Conservation (phyloP, 192 early-diverging fungal genomes). For the Coemansia sp. region DNA sequence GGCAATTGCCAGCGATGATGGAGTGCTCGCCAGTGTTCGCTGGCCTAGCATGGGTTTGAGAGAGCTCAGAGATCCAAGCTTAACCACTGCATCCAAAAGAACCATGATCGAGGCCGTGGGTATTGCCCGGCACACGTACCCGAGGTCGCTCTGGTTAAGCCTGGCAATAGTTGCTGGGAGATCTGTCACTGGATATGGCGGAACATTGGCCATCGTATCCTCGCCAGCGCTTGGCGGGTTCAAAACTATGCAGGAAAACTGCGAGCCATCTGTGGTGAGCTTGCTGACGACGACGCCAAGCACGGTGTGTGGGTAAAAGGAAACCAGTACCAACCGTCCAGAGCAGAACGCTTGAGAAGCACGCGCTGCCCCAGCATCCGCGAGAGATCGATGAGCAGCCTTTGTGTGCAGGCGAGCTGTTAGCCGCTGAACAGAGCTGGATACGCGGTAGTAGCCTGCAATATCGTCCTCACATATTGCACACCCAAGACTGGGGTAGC, state of each 20-base stretch:
- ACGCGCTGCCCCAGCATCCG: slow-evolving; percentile 51
- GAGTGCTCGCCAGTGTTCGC: slow-evolving; percentile 1
- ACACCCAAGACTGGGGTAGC: slow-evolving; percentile 69
- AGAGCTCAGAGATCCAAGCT: slow-evolving; percentile 7
- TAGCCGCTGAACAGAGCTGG: slow-evolving; percentile 32
- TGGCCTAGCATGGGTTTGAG: slow-evolving; percentile 16
- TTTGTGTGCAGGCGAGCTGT: slow-evolving; percentile 30
- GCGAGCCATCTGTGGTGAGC: slow-evolving; percentile 30
- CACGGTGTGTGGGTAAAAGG: slow-evolving; percentile 56
- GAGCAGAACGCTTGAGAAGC: slow-evolving; percentile 65
- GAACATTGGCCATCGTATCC: neutral
- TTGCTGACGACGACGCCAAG: slow-evolving; percentile 29
- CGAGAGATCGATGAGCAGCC: slow-evolving; percentile 27
- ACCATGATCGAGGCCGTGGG: slow-evolving; percentile 22
- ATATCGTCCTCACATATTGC: slow-evolving; percentile 81
- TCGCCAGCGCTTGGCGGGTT: slow-evolving; percentile 10
- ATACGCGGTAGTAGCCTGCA: slow-evolving; percentile 64
- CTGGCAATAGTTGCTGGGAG: slow-evolving; percentile 4
- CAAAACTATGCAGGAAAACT: slow-evolving; percentile 38
- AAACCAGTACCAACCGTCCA: slow-evolving; percentile 79
- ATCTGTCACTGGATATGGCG: slow-evolving; percentile 37
- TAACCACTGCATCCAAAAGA: slow-evolving; percentile 27
- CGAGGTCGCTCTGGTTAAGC: slow-evolving; percentile 12
- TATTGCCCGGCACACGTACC: slow-evolving; percentile 13
- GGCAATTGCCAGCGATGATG: slow-evolving; percentile 48